Evolutionary conservation across 1,139 yeast genomes (phyloP), one percentile per base, ranked within the genome.

Genomic region (Diutina scorzettiae): DNA sequence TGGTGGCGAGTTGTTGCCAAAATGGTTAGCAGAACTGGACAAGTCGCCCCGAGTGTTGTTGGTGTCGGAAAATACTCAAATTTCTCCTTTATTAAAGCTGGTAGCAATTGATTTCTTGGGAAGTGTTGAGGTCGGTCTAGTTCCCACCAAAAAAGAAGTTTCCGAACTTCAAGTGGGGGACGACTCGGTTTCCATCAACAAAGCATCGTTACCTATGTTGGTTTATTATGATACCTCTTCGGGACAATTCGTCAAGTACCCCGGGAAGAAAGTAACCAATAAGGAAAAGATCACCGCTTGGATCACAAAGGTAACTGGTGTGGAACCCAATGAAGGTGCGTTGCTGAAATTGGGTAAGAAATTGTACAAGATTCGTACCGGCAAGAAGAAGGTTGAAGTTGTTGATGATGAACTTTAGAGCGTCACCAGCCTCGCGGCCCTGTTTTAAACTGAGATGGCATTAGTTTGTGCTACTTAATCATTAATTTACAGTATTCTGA

Each of bases 31-130:
- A 6, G 28, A 34, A 4, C 55, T 46, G 6, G 47, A 54, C 8
- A 48, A 51, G 12, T 44, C 45, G 8, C 51, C 55, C 27, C 62
- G 66, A 43, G 63, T 70, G 14, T 57, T 73, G 40, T 62, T 74
- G 7, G 53, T 81, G 2, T 58, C 84, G 2, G 64, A 67, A 41
- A 64, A 67, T 42, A 63, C 59, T 16, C 60, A 61, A 39, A 62
- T 78, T 5, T 73, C 89, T 14, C 77, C 91, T 0, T 57, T 81
- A 46, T 71, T 73, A 55, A 85, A 83, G 57, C 66, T 85, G 1
- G 62, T 89, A 49, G 91, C 95, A 3, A 69, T 83, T 43, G 96
- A 89, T 53, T 83, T 78, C 58, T 58, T 81, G 30, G 57, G 51
- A 5, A 44, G 54, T 0, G 53, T 59, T 20, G 56, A 58, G 30